Conservation (phyloP, 345 rosid genomes). For the Populus pruinosa region DNA sequence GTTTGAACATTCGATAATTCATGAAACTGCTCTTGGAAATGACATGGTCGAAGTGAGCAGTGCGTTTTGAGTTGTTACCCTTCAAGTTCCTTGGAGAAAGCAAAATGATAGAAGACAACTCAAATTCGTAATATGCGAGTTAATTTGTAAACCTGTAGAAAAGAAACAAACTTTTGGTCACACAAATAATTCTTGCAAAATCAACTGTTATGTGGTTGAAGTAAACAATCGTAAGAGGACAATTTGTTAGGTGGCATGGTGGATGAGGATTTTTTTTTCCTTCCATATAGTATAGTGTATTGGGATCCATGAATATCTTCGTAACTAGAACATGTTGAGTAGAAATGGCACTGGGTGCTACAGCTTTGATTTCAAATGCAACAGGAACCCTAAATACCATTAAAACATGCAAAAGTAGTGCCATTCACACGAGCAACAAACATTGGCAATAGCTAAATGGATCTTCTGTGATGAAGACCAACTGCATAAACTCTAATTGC, state of each 20-base stretch:
- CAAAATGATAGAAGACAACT: neutral
- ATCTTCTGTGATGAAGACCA: neutral
- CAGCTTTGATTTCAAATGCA: neutral
- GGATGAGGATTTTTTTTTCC: neutral
- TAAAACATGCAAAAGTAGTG: neutral
- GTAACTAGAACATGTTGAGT: too few relatives aligned
- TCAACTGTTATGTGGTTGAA: neutral
- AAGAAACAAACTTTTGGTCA: neutral
- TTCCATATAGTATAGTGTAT: neutral
- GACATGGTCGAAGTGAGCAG: neutral
- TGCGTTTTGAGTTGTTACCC: neutral
- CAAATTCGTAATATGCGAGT: slow-evolving; percentile 30
- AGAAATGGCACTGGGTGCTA: neutral
- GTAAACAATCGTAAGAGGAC: neutral
- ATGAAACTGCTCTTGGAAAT: neutral
- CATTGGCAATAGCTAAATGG: neutral
- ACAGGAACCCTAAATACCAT: neutral
- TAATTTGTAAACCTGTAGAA: slow-evolving; percentile 29
- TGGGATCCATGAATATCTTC: neutral
- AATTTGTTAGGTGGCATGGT: neutral
- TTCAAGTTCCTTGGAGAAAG: neutral
- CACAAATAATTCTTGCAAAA: neutral
- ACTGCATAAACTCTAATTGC: too few relatives aligned
- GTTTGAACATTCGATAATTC: neutral
- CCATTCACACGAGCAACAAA: neutral